Evolutionary conservation across 1,284 basidiomycete species (phyloP), one percentile per base, ranked within the genome.

Genomic region (Trichosporon sp.): DNA sequence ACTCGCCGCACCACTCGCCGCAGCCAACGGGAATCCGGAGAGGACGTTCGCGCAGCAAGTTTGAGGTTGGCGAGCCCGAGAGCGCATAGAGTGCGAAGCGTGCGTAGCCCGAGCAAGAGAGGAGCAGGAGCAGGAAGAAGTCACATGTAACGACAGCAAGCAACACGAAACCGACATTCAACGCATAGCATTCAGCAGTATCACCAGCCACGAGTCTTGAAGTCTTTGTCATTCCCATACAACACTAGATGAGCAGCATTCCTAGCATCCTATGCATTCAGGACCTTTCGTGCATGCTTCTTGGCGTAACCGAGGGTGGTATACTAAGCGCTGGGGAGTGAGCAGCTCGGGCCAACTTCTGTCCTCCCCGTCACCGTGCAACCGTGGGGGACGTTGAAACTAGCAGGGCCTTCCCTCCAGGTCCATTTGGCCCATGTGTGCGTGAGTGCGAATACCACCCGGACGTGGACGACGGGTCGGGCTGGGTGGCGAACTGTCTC

Each of bases 1-100:
- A 78, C 46, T 72, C 74, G 37, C 74, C 76, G 19, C 32, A 35
- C 7, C 32, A 37, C 31, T 63, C 59, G 59, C 59, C 59, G 59
- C 26, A 14, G 14, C 56, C 26, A 71, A 59, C 14, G 3, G 16
- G 32, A 14, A 4, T 63, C 14, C 12, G 32, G 32, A 8, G 59
- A 4, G 59, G 59, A 10, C 11, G 59, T 14, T 63, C 59, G 16
- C 19, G 59, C 19, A 63, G 59, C 32, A 35, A 37, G 59, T 63
- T 63, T 37, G 59, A 63, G 59, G 31, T 63, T 5, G 59, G 59
- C 51, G 51, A 54, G 59, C 59, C 59, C 2, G 59, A 35, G 59
- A 63, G 59, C 16, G 59, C 59, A 14, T 63, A 40, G 51, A 37
- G 59, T 8, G 26, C 59, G 32, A 4, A 35, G 51, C 51, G 51